Evolutionary conservation across 768 basidiomycete species (phyloP).

Genomic region (Pulveroboletus sp.): DNA sequence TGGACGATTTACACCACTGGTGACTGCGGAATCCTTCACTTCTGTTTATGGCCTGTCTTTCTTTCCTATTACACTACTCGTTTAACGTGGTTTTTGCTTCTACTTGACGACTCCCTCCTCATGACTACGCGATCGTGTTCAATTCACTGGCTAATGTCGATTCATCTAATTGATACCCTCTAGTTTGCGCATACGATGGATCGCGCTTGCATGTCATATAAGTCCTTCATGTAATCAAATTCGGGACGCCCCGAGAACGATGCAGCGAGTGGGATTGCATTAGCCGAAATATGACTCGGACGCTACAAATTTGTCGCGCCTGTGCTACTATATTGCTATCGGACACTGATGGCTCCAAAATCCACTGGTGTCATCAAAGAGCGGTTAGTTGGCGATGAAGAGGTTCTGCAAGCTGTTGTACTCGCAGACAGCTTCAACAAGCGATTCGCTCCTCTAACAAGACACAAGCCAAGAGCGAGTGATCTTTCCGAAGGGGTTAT

Average conservation of each 20-base stretch:
- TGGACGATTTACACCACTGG: constrained; percentile 34
- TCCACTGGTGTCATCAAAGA: constrained; percentile 50
- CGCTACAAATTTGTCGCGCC: background rate
- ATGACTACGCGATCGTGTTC: constrained; percentile 62
- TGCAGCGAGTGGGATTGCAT: background rate
- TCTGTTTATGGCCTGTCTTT: constrained; percentile 34
- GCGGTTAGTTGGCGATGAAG: constrained; percentile 63
- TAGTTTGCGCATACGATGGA: constrained; percentile 29
- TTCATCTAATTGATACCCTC: constrained; percentile 59
- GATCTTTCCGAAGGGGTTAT: constrained; percentile 4
- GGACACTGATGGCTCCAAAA: constrained; percentile 61
- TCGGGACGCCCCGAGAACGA: constrained; percentile 12
- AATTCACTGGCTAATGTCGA: constrained; percentile 65
- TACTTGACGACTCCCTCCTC: constrained; percentile 56
- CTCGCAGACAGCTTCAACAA: constrained; percentile 97
- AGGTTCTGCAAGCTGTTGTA: constrained; percentile 89
- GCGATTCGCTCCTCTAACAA: constrained; percentile 86
- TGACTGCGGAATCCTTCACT: constrained; percentile 36
- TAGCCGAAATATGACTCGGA: constrained; percentile 23
- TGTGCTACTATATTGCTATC: background rate
- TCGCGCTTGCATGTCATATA: constrained; percentile 32
- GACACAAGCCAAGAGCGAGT: constrained; percentile 79
- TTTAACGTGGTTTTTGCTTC: constrained; percentile 59
- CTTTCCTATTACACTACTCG: constrained; percentile 40
- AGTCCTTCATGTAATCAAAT: constrained; percentile 32